A percentile compares a stretch with the other conserved stretches of the same genome.
These are phyloP conservation scores for Leucoagaricus sp. DNA, from an alignment of 1,284 basidiomycete species.

Conservation along the genomic window DNA sequence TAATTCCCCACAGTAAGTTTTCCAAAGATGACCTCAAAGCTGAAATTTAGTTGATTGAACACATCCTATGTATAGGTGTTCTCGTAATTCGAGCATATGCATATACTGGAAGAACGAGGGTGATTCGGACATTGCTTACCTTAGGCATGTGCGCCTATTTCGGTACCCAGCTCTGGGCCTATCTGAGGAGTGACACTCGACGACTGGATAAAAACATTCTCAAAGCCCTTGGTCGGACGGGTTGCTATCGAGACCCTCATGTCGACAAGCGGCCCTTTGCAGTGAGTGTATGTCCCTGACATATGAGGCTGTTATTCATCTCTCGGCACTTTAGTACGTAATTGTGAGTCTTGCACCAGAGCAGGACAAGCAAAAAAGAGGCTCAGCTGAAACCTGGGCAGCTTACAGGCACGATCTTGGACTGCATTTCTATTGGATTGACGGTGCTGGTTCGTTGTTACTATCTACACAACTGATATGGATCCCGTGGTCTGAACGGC, in stretches of 20 bases:
- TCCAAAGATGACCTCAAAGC: too few species aligned
- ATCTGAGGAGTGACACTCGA: not conserved
- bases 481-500: not conserved
- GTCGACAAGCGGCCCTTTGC: not conserved
- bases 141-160: not conserved
- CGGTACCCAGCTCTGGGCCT: not conserved
- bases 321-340: not conserved
- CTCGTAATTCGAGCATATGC: conserved; percentile 3
- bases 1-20: conserved; percentile 3
- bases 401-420: not conserved
- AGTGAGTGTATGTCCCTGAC: not conserved
- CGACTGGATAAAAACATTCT: not conserved
- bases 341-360: not conserved
- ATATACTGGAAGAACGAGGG: not conserved
- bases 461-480: not conserved
- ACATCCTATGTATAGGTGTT: not conserved
- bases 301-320: not conserved
- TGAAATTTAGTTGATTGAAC: not conserved
- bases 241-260: not conserved
- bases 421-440: not conserved
- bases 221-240: not conserved
- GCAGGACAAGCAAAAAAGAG: too few species aligned
- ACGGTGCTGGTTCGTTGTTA: not conserved
- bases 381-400: not conserved
- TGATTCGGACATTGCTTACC: not conserved